Base-by-base conservation (phyloP, 164 flowering plant genomes). In the Sextonia rubra region DNA sequence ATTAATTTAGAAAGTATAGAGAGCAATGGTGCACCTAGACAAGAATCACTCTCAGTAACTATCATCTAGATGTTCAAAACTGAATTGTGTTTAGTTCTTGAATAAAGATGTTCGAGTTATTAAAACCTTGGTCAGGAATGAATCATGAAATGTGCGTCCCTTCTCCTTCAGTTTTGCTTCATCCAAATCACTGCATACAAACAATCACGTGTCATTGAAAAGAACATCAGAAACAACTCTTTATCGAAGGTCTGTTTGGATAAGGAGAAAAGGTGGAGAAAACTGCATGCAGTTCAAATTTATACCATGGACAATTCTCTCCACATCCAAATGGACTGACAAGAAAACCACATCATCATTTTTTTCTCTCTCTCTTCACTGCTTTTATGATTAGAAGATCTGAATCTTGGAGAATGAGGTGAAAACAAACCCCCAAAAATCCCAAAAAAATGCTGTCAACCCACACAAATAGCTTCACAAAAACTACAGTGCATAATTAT, bases 91-190 rank as follows among this genome's bases (percentile, higher is more conserved):
- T 6, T 37, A 23, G 44, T 12, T 27, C 18, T 66, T 66, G 22
- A 1, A 5, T 15, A 1, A 3, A 15, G 52, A 37, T 37, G 69
- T 23, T 66, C 48, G 25, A 48, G 23, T 30, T 22, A 78, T 68
- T 23, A 61, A 73, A 71, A 92, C 99, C 98, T 95, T 95, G 79
- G 96, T 89, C 76, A 95, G 79, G 80, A 95, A 91, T 60, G 89
- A 77, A 83, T 95, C 99, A 63, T 89, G 94, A 75, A 95, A 95
- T 64, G 79, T 70, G 80, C 98, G 83, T 79, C 91, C 99, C 83
- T 91, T 91, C 85, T 95, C 98, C 89, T 91, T 95, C 69, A 95
- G 74, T 77, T 92, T 92, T 60, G 77, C 83, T 86, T 89, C 99
- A 86, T 92, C 94, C 79, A 91, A 76, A 65, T 85, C 78, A 85